Conservation (phyloP, 495 filamentous ascomycete genomes). For the Podospora didyma region DNA sequence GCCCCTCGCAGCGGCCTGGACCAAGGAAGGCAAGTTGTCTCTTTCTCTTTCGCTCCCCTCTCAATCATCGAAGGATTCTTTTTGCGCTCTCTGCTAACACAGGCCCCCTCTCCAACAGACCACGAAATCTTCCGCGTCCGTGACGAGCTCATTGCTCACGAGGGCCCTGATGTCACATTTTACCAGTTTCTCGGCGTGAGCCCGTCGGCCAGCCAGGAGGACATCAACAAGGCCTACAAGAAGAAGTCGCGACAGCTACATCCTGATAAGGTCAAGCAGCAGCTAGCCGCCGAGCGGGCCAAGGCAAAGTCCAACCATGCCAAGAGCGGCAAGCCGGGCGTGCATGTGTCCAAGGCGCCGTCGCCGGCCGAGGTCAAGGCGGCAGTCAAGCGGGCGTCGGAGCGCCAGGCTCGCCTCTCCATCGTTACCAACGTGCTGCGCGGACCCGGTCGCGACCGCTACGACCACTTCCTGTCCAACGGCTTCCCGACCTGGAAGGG, state of each 20-base stretch:
- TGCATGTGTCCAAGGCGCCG: conserved; percentile 67
- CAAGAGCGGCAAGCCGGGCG: conserved; percentile 53
- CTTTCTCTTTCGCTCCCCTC: conserved; percentile 2
- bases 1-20: conserved; percentile 67
- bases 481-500: conserved; percentile 96
- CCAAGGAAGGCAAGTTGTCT: conserved; percentile 68
- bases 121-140: conserved; percentile 94
- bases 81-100: too few species aligned
- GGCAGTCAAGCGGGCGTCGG: conserved; percentile 68
- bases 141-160: conserved; percentile 73
- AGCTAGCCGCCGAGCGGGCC: conserved; percentile 68
- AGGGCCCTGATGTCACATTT: conserved; percentile 82
- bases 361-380: conserved; percentile 67
- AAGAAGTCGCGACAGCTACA: conserved; percentile 79
- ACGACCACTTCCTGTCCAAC: conserved; percentile 91
- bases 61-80: too few species aligned
- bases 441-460: conserved; percentile 74
- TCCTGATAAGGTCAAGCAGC: conserved; percentile 90
- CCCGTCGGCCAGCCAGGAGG: conserved; percentile 72
- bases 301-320: conserved; percentile 51
- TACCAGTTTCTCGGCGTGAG: conserved; percentile 85
- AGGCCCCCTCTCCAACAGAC: conserved; percentile 65
- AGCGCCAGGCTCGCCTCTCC: conserved; percentile 76
- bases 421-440: conserved; percentile 81
- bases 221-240: conserved; percentile 89